A percentile compares a stretch with the other conserved stretches of the same genome.
These are phyloP conservation scores for Bipolaris gigantea DNA, from an alignment of 2,329 filamentous ascomycete species.

Conservation along the genomic window DNA sequence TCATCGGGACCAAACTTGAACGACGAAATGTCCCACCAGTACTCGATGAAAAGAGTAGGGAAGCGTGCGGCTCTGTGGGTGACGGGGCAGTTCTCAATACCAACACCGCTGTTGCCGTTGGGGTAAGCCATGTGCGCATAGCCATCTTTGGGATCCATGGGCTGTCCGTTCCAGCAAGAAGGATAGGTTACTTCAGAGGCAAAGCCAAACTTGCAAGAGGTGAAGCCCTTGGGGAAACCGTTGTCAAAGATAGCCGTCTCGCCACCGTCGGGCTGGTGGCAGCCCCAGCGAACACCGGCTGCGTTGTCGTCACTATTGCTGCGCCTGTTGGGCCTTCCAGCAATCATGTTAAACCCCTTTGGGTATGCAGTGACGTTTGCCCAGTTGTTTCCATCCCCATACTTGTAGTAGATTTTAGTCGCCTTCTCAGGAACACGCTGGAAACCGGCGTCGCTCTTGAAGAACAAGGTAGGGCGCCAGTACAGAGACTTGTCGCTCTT, in stretches of 20 bases:
- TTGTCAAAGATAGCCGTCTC: slow-evolving; percentile 30
- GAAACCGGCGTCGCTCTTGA: slow-evolving; percentile 42
- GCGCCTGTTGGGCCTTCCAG: slow-evolving; percentile 38
- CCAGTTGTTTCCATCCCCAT: slow-evolving; percentile 36
- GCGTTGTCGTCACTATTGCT: slow-evolving; percentile 35
- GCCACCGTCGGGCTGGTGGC: slow-evolving; percentile 30
- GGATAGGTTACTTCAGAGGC: slow-evolving; percentile 43
- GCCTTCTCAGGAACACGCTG: slow-evolving; percentile 41
- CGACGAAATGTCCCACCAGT: slow-evolving; percentile 43
- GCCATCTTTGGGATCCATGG: slow-evolving; percentile 37
- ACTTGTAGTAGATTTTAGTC: slow-evolving; percentile 46
- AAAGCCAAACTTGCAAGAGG: slow-evolving; percentile 42
- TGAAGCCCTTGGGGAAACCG: slow-evolving; percentile 44
- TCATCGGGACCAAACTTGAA: slow-evolving; percentile 39
- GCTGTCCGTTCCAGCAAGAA: slow-evolving; percentile 44
- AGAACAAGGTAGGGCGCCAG: slow-evolving; percentile 45
- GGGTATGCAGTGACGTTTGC: slow-evolving; percentile 45
- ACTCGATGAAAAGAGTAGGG: slow-evolving; percentile 46
- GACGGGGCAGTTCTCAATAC: slow-evolving; percentile 39
- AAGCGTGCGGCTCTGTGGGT: slow-evolving; percentile 38
- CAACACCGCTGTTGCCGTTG: slow-evolving; percentile 24
- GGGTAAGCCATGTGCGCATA: slow-evolving; percentile 48
- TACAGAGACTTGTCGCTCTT: slow-evolving; percentile 45
- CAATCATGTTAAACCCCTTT: slow-evolving; percentile 43
- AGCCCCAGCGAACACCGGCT: slow-evolving; percentile 39